A percentile compares a stretch with the other conserved stretches of the same genome.
Evolutionary conservation across 768 basidiomycete species (phyloP).

Genomic region (Kwoniella bestiolae): DNA sequence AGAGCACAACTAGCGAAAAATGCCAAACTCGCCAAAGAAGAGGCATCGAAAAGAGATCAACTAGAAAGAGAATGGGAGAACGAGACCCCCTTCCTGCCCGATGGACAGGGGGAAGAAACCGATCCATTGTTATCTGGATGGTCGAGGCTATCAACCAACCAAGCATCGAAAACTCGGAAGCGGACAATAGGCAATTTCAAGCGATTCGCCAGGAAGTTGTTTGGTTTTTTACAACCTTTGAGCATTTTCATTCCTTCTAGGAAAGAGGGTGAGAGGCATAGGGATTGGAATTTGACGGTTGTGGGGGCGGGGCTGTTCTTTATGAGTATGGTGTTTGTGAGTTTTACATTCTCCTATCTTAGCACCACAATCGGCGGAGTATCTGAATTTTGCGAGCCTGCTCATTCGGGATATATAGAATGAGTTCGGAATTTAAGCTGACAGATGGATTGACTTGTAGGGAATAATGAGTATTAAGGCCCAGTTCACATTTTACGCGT

Average conservation of each 20-base stretch:
- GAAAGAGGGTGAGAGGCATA: slow-evolving; percentile 57
- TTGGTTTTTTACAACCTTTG: slow-evolving; percentile 68
- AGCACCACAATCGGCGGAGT: neutral
- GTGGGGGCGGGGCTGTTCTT: slow-evolving; percentile 69
- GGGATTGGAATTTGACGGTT: slow-evolving; percentile 76
- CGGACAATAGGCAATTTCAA: slow-evolving; percentile 45
- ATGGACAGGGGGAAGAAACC: slow-evolving; percentile 14
- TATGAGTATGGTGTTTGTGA: slow-evolving; percentile 69
- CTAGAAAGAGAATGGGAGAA: slow-evolving; percentile 54
- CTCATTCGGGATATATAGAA: too few species aligned
- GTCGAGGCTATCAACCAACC: slow-evolving; percentile 32
- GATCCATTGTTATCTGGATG: slow-evolving; percentile 37
- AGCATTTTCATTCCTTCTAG: slow-evolving; percentile 69
- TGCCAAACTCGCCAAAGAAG: slow-evolving; percentile 32
- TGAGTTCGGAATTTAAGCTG: too few species aligned
- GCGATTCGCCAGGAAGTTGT: slow-evolving; percentile 55
- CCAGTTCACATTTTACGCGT: slow-evolving; percentile 51
- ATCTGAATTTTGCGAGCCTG: too few species aligned
- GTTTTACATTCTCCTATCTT: slow-evolving; percentile 37
- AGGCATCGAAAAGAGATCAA: slow-evolving; percentile 35
- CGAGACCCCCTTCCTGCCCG: slow-evolving; percentile 24
- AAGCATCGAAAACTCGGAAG: slow-evolving; percentile 32
- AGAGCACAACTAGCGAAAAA: slow-evolving; percentile 42
- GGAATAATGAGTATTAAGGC: slow-evolving; percentile 47
- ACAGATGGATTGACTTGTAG: slow-evolving; percentile 19